These are phyloP conservation scores for Alternaria sp. DNA, from an alignment of 2,329 filamentous ascomycete genomes.

Conservation along the genomic window DNA sequence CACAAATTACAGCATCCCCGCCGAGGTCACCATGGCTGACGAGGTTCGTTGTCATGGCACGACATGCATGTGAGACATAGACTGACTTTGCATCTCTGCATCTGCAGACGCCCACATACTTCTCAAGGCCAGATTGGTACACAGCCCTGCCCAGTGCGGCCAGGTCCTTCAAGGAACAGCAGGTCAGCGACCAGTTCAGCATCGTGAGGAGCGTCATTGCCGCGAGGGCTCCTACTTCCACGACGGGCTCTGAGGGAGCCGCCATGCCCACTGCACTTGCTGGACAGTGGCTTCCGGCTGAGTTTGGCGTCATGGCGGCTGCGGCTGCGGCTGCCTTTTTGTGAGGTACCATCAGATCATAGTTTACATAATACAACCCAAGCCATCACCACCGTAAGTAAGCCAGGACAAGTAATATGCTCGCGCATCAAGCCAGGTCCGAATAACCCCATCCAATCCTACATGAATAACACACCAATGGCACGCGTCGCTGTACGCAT, in stretches of 20 bases:
- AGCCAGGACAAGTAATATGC: neutral
- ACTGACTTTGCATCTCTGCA: too few species aligned
- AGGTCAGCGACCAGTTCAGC: slow-evolving; percentile 42
- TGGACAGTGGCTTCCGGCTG: slow-evolving; percentile 24
- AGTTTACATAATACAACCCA: neutral
- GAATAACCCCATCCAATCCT: neutral
- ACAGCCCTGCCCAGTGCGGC: slow-evolving; percentile 38
- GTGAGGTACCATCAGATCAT: slow-evolving; percentile 10
- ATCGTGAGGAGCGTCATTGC: slow-evolving; percentile 36
- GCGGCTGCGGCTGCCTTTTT: slow-evolving; percentile 39
- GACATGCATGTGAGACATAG: too few species aligned
- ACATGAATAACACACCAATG: neutral
- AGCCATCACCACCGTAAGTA: neutral
- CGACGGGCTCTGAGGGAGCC: slow-evolving; percentile 25
- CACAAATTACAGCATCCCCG: slow-evolving; percentile 37
- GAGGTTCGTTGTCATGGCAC: neutral
- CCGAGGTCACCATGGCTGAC: slow-evolving; percentile 33
- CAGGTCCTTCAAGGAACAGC: slow-evolving; percentile 41
- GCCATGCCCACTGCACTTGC: slow-evolving; percentile 31
- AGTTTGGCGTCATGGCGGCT: slow-evolving; percentile 42
- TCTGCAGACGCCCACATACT: slow-evolving; percentile 28
- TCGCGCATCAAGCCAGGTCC: neutral
- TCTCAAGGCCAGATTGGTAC: slow-evolving; percentile 39
- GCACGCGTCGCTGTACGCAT: neutral
- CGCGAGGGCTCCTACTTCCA: slow-evolving; percentile 20